Evolutionary conservation across 768 basidiomycete species (phyloP), one percentile per base, ranked within the genome.

Genomic region (Pleurotus citrinopileatus): DNA sequence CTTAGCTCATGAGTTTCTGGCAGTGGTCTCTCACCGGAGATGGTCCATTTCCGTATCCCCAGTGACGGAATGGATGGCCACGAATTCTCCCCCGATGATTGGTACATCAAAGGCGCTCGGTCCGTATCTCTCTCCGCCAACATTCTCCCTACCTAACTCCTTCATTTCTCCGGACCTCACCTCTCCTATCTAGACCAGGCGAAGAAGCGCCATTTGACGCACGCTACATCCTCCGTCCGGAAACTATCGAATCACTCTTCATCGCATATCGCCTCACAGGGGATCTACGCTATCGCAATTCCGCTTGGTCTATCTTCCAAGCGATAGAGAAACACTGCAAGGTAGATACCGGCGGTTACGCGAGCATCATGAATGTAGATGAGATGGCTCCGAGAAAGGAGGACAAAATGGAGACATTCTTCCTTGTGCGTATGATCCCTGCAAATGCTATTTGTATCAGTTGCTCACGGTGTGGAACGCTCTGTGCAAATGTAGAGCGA

Each of bases 361-460:
- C 90, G 15, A 83, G 83, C 29, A 77, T 98, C 42, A 68, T 86
- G 55, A 91, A 97, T 63, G 95, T 98, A 8, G 91, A 96, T 67
- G 77, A 82, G 56, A 72, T 86, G 8, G 86, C 87, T 0, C 81
- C 75, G 1, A 72, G 74, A 63, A 73, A 80, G 54, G 87, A 92
- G 58, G 93, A 98, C 69, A 87, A 89, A 67, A 96, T 97, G 94
- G 94, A 98, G 72, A 94, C 94, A 10, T 97, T 95, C 73, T 81
- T 94, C 70, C 76, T 97, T 77, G 91, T 90, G 55, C 37, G 84
- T 68, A 20, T 7, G 28, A 59, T 22, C 26, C 44, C n/a, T n/a
- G n/a, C n/a, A n/a, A n/a, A n/a, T n/a, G n/a, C n/a, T n/a, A n/a
- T n/a, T n/a, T n/a, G n/a, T n/a, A n/a, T n/a, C n/a, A n/a, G n/a